A percentile compares a stretch with the other conserved stretches of the same genome.
phyloP scores from a whole-genome alignment of 1,284 basidiomycete species.

The Ganoderma leucocontextum region DNA sequence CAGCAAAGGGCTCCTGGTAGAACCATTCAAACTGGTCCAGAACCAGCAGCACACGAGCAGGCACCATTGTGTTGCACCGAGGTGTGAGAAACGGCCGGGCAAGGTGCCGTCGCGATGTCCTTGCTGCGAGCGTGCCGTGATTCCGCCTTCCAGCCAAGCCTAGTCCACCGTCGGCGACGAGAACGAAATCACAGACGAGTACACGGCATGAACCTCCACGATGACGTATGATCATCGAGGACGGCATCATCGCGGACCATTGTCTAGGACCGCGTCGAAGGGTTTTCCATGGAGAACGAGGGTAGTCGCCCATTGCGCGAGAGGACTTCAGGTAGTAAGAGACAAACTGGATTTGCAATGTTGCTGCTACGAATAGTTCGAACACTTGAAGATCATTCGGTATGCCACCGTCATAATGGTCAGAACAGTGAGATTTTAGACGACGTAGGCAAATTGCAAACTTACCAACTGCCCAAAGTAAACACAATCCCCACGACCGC shows the following conservation, averaged over 20 bases:
- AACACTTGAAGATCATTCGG: too few species aligned
- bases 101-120: not conserved
- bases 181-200: not conserved
- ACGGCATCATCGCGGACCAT: not conserved
- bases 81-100: not conserved
- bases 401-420: not conserved
- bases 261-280: not conserved
- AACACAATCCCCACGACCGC: not conserved
- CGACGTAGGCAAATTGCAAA: not conserved
- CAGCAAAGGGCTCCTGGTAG: not conserved
- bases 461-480: not conserved
- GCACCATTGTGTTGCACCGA: not conserved
- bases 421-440: not conserved
- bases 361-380: not conserved
- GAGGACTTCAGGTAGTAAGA: not conserved
- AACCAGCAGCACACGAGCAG: not conserved
- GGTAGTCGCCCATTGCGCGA: not conserved
- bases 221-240: not conserved
- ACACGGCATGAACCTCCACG: not conserved
- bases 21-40: not conserved
- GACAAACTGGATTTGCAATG: not conserved
- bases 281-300: not conserved
- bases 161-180: not conserved
- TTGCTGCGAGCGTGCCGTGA: not conserved
- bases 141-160: not conserved